Evolutionary conservation across 192 early-diverging fungal genomes (phyloP).

Genomic region (Umbelopsis sp.): DNA sequence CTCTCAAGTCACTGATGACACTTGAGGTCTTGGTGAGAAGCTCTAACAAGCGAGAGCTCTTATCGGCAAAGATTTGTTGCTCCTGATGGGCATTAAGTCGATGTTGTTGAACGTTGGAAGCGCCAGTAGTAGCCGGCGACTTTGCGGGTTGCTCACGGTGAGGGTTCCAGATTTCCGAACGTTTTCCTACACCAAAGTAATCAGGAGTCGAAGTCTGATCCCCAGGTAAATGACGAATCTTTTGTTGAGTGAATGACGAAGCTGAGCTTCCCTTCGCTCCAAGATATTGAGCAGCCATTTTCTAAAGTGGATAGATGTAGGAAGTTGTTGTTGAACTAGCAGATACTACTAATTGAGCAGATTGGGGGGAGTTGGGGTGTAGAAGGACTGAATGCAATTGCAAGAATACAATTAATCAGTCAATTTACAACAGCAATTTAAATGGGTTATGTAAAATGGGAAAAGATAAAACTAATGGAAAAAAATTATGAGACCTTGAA

Average conservation of each 20-base stretch:
- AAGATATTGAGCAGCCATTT: constrained; percentile 22
- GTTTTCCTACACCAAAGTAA: constrained; percentile 17
- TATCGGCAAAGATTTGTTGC: constrained; percentile 75
- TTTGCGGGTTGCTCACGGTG: constrained; percentile 5
- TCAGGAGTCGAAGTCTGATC: not conserved
- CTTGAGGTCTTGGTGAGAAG: constrained; percentile 66
- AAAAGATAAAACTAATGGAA: not conserved
- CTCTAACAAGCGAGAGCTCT: constrained; percentile 68
- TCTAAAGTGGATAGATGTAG: not conserved
- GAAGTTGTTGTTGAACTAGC: not conserved
- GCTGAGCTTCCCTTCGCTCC: constrained; percentile 16
- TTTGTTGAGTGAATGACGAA: constrained; percentile 4
- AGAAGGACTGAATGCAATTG: constrained; percentile 1
- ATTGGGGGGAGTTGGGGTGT: not conserved
- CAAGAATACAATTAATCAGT: too few relatives aligned
- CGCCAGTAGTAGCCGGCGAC: not conserved
- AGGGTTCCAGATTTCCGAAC: constrained; percentile 19
- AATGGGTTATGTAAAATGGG: not conserved
- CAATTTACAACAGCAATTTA: too few relatives aligned
- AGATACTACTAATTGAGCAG: not conserved
- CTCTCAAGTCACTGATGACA: constrained; percentile 70
- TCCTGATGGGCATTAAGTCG: constrained; percentile 49
- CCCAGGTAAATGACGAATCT: constrained; percentile 3
- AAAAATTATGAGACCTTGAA: not conserved
- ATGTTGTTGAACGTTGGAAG: constrained; percentile 33